Percentiles rank a stretch among this genome's conserved stretches.
These are phyloP conservation scores for Volvariella surrecta DNA, from an alignment of 1,284 basidiomycete species.

Conservation along the genomic window DNA sequence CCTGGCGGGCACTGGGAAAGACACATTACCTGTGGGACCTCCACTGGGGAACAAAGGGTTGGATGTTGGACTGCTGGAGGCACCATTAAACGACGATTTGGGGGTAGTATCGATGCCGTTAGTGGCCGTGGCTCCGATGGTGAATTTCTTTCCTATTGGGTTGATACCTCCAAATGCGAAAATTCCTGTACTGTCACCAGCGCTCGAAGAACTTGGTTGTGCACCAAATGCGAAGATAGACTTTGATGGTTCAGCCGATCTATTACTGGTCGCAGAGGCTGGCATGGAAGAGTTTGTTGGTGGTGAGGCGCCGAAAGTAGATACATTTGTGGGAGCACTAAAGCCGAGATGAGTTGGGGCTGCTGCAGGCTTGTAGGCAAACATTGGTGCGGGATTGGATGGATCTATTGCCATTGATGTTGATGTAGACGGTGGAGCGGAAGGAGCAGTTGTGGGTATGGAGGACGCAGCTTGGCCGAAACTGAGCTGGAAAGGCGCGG, in stretches of 20 bases:
- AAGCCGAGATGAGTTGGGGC: too few species aligned
- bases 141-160: not conserved
- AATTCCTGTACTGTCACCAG: not conserved
- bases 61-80: conserved; percentile 4
- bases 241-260: conserved; percentile 3
- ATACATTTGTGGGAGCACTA: conserved; percentile 1
- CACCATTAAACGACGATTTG: conserved; percentile 2
- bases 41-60: not conserved
- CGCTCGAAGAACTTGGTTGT: not conserved
- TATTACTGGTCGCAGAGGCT: conserved; percentile 1
- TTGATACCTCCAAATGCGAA: conserved; percentile 10
- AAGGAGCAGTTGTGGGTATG: conserved; percentile 1
- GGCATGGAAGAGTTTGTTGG: conserved; percentile 5
- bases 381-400: conserved; percentile 5
- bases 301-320: too few species aligned
- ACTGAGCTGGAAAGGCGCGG: too few species aligned
- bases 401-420: too few species aligned
- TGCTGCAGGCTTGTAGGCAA: conserved; percentile 1
- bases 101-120: conserved; percentile 2
- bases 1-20: too few species aligned
- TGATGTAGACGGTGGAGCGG: not conserved
- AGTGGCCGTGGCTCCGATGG: not conserved
- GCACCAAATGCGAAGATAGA: conserved; percentile 8
- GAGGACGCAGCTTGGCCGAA: too few species aligned
- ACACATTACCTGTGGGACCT: too few species aligned